Evolutionary conservation across 116 monocot species (phyloP).

Genomic region (Zostera marina): DNA sequence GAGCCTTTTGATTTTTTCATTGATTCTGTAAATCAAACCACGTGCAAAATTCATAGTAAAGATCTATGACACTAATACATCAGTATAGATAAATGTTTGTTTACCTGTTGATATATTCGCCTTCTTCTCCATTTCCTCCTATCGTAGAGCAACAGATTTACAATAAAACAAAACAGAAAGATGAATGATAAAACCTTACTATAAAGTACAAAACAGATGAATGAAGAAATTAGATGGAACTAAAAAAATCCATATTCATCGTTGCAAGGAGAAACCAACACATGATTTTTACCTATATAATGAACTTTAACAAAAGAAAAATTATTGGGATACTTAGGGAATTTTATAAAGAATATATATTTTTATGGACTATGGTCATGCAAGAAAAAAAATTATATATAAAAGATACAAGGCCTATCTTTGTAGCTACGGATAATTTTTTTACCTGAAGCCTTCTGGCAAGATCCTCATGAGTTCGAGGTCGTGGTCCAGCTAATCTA

Average conservation of each 20-base stretch:
- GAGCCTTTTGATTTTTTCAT: slow-evolving; percentile 23
- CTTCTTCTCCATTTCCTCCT: slow-evolving; percentile 84
- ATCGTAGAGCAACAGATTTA: not conserved
- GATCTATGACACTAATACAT: not conserved
- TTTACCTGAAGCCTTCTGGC: slow-evolving; percentile 78
- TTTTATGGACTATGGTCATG: too few relatives aligned
- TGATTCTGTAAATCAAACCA: slow-evolving; percentile 17
- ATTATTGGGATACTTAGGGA: too few relatives aligned
- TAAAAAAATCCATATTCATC: too few relatives aligned
- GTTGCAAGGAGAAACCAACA: too few relatives aligned
- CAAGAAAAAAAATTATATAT: not conserved
- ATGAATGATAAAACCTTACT: not conserved
- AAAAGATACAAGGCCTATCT: not conserved
- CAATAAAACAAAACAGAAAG: not conserved
- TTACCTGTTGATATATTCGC: slow-evolving; percentile 45
- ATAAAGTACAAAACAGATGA: too few relatives aligned
- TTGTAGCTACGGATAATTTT: not conserved
- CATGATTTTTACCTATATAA: too few relatives aligned
- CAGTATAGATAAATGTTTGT: not conserved
- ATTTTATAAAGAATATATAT: too few relatives aligned
- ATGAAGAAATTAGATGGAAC: too few relatives aligned
- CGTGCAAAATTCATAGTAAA: not conserved
- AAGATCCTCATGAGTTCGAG: slow-evolving; percentile 79
- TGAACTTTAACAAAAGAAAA: too few relatives aligned
- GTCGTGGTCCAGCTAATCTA: slow-evolving; percentile 12